Evolutionary conservation across 2,329 filamentous ascomycete species (phyloP).

Genomic region (Penicillium brasilianum): DNA sequence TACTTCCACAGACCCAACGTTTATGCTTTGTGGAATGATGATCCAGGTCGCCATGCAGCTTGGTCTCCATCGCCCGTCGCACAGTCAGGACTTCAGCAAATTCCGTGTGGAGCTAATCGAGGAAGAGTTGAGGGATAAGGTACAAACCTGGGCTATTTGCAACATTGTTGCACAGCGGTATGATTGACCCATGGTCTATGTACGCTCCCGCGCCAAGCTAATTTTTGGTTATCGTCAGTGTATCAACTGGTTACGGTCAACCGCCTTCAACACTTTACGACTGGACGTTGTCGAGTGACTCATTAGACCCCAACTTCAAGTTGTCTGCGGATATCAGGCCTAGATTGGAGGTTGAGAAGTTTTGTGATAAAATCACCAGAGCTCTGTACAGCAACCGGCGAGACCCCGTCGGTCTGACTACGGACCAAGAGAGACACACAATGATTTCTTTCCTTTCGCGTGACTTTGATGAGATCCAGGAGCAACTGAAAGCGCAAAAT

Average conservation of each 20-base stretch:
- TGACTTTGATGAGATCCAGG: conserved; percentile 58
- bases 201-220: conserved; percentile 1
- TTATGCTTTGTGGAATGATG: conserved; percentile 70
- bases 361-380: conserved; percentile 62
- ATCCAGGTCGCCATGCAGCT: conserved; percentile 72
- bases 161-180: conserved; percentile 71
- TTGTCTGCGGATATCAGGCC: conserved; percentile 58
- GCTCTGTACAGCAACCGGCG: conserved; percentile 61
- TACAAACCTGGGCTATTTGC: conserved; percentile 70
- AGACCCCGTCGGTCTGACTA: conserved; percentile 58
- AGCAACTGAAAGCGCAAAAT: conserved; percentile 51
- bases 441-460: conserved; percentile 52
- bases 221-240: conserved; percentile 44
- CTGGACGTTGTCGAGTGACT: conserved; percentile 58
- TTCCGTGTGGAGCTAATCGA: conserved; percentile 61
- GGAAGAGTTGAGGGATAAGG: conserved; percentile 67
- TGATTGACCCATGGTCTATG: conserved; percentile 21
- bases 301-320: conserved; percentile 52
- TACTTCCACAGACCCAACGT: conserved; percentile 68
- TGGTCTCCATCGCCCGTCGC: conserved; percentile 67
- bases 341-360: conserved; percentile 62
- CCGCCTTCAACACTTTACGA: conserved; percentile 67
- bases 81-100: conserved; percentile 62
- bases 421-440: conserved; percentile 50
- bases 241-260: conserved; percentile 71